Base-by-base conservation (phyloP, 495 filamentous ascomycete genomes). In the Diplogelasinospora grovesii region DNA sequence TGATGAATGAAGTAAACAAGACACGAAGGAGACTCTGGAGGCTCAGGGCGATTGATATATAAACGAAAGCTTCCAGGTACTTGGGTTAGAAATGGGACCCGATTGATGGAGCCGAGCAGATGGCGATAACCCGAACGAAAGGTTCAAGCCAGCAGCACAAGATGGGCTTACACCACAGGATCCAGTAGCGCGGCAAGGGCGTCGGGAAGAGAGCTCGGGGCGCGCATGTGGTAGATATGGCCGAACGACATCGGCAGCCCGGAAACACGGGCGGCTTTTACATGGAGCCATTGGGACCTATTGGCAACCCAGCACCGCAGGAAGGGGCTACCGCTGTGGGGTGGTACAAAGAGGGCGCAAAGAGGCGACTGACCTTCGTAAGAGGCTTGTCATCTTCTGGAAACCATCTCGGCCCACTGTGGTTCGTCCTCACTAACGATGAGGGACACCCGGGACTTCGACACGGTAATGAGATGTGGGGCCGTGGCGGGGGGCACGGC, bases 381-480 rank as follows among this genome's bases (percentile, higher is more conserved):
- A n/a, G n/a, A 18, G 14, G n/a, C 30, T 9, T 33, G 11, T 36
- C 41, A 38, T 22, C 11, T 36, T 39, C 45, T 49, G 31, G 36
- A 48, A 36, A 36, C 14, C 16, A 36, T 39, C 13, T 15, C 26
- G 11, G 40, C 24, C 27, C 10, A 43, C 53, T 34, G 22, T 39
- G 46, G 43, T 46, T 47, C 13, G 45, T 33, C 30, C 45, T 34
- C 32, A 19, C 22, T 36, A 26, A 18, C 39, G 28, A 31, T 45
- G 55, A 52, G 55, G 48, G 28, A 26, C 35, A 9, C 19, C 48
- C 59, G 59, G 59, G 59, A 61, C 54, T 56, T 60, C 41, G 45
- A 50, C 49, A 54, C 64, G 64, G 64, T 54, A 68, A 54, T 65
- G 42, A 52, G 50, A 24, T 40, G 63, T 60, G 63, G 66, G 63